Conservation (phyloP, 345 rosid genomes). For the Eucalyptus urophylla region DNA sequence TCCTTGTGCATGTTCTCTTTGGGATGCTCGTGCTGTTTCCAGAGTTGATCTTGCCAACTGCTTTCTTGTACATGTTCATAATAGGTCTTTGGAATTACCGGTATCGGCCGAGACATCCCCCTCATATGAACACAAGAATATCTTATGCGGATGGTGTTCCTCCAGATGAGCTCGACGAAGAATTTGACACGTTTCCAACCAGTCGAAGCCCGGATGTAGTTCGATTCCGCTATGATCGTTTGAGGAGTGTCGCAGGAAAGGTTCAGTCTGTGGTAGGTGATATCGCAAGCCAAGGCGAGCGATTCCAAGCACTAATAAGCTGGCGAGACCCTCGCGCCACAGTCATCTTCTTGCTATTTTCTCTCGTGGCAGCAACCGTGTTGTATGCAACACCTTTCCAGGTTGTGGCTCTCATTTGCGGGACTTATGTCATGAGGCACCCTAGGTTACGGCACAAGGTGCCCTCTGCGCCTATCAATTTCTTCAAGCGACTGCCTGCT, state of each 20-base stretch:
- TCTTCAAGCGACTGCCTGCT: conserved; percentile 82
- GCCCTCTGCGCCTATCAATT: conserved; percentile 59
- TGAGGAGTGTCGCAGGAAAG: conserved; percentile 73
- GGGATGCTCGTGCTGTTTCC: conserved; percentile 60
- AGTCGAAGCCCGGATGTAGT: conserved; percentile 27
- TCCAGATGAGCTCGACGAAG: conserved; percentile 87
- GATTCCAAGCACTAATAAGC: conserved; percentile 64
- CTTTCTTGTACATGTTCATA: conserved; percentile 62
- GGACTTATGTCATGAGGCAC: conserved; percentile 70
- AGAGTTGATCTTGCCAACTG: conserved; percentile 72
- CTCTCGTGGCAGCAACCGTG: conserved; percentile 56
- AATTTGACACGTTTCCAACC: conserved; percentile 81
- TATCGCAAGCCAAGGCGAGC: conserved; percentile 86
- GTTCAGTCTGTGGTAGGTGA: conserved; percentile 90
- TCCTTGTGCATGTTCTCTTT: conserved; percentile 48
- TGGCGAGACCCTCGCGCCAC: conserved; percentile 98
- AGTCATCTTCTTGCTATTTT: conserved; percentile 45
- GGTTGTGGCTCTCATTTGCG: conserved; percentile 47
- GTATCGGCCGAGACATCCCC: conserved; percentile 68
- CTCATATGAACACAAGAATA: conserved; percentile 77
- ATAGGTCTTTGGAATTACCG: conserved; percentile 82
- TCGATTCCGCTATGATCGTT: conserved; percentile 65
- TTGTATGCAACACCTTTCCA: conserved; percentile 69
- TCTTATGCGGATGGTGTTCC: conserved; percentile 58
- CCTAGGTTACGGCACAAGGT: conserved; percentile 67